These are phyloP conservation scores for Albugo candida DNA, from an alignment of 352 stramenopile species.

Conservation along the genomic window DNA sequence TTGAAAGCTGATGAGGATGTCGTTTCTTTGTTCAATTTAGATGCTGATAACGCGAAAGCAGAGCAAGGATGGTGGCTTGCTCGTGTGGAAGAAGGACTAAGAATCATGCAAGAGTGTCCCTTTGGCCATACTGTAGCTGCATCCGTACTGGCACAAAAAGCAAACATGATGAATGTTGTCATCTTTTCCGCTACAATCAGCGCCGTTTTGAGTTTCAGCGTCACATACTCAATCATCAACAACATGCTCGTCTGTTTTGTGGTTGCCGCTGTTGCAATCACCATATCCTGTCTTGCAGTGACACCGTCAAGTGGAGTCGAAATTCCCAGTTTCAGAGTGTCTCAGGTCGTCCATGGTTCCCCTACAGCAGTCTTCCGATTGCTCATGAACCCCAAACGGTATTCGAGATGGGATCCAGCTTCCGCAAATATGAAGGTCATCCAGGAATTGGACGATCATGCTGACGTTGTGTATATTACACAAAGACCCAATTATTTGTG, in stretches of 20 bases:
- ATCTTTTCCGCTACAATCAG: slow-evolving; percentile 40
- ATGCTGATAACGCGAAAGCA: slow-evolving; percentile 59
- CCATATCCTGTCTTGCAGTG: slow-evolving; percentile 45
- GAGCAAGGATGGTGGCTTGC: slow-evolving; percentile 77
- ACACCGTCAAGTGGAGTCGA: slow-evolving; percentile 50
- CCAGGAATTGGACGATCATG: slow-evolving; percentile 73
- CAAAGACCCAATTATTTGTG: slow-evolving; percentile 69
- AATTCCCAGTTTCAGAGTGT: slow-evolving; percentile 67
- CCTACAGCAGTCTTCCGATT: slow-evolving; percentile 66
- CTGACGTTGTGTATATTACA: slow-evolving; percentile 78
- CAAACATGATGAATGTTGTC: slow-evolving; percentile 50
- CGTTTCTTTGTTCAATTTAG: slow-evolving; percentile 72
- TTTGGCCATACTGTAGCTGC: slow-evolving; percentile 58
- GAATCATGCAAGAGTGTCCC: slow-evolving; percentile 75
- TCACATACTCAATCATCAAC: slow-evolving; percentile 69
- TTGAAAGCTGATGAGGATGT: slow-evolving; percentile 70
- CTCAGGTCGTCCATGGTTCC: slow-evolving; percentile 66
- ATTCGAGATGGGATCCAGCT: slow-evolving; percentile 63
- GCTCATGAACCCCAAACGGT: slow-evolving; percentile 71
- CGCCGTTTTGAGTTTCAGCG: slow-evolving; percentile 60
- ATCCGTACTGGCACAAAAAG: slow-evolving; percentile 63
- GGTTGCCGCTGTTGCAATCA: slow-evolving; percentile 38
- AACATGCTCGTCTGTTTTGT: slow-evolving; percentile 69
- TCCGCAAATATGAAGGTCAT: slow-evolving; percentile 66
- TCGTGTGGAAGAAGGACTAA: slow-evolving; percentile 54